phyloP scores from a whole-genome alignment of 2,329 filamentous ascomycete genomes.

The Samsoniella hepiali region DNA sequence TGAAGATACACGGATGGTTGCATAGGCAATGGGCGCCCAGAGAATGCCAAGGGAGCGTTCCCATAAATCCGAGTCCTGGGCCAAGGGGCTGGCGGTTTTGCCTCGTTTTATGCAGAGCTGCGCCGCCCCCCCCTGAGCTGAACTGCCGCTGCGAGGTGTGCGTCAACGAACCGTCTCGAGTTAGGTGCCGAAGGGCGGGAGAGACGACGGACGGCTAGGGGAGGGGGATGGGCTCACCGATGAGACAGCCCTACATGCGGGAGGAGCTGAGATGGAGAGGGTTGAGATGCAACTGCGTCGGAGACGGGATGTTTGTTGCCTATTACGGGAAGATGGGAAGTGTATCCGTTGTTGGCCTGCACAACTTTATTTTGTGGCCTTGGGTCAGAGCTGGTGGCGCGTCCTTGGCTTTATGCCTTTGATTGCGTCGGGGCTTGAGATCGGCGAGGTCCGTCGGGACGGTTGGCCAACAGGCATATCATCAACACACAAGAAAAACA shows the following conservation, averaged over 20 bases:
- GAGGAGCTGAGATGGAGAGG: not conserved
- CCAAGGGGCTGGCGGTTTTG: slow-evolving; percentile 4
- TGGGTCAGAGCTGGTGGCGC: not conserved
- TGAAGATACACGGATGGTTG: not conserved
- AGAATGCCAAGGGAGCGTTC: slow-evolving; percentile 2
- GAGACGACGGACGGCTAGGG: too few species aligned
- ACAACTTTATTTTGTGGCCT: slow-evolving; percentile 1
- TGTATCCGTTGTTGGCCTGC: not conserved
- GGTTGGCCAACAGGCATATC: too few species aligned
- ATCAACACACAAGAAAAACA: too few species aligned
- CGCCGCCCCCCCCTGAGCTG: not conserved
- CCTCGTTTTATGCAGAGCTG: not conserved
- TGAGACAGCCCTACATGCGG: not conserved
- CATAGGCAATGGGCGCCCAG: slow-evolving; percentile 1
- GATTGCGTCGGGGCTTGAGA: not conserved
- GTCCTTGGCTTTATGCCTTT: not conserved
- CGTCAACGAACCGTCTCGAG: not conserved
- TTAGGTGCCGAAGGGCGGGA: not conserved
- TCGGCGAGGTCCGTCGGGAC: not conserved
- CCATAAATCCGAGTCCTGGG: not conserved
- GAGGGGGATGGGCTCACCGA: too few species aligned
- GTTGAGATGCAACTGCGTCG: not conserved
- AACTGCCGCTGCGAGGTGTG: not conserved
- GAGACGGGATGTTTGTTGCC: not conserved
- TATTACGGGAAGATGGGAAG: too few species aligned